Evolutionary conservation across 2,329 filamentous ascomycete genomes (phyloP), one percentile per base, ranked within the genome.

Genomic region (Dothidotthia symphoricarpi): DNA sequence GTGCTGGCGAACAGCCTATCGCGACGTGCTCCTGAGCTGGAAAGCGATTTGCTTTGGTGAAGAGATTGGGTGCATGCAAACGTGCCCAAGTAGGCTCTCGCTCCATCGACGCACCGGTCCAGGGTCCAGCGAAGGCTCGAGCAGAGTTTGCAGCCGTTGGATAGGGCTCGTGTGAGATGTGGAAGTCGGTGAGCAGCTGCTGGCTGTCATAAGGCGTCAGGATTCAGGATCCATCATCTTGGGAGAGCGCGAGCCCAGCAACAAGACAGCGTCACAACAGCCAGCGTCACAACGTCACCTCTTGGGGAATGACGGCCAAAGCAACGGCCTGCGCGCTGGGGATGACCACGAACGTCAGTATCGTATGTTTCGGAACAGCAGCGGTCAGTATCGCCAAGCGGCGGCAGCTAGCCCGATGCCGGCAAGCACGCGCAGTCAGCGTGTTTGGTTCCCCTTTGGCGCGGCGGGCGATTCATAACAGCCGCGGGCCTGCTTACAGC

Each of bases 111-210:
- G 25, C 12, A 15, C 17, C 19, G 19, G 10, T 6, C 24, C 28
- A 25, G 28, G 9, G 34, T 12, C 17, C 26, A 15, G 39, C 39
- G 33, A 42, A 24, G 19, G 13, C 14, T 12, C 14, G 22, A 26
- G 19, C 17, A 14, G 24, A 6, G 16, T 31, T 17, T 14, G 30
- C 24, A 16, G 17, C 22, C 13, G 30, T 38, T 11, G 38, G 34
- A 34, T 22, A 31, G 36, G 33, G 35, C 11, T n/a, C n/a, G n/a
- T n/a, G n/a, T 30, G 30, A 34, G 28, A 30, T 16, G 24, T 17
- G 34, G 34, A 39, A 51, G 53, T 55, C 52, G 54, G 54, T 56
- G 54, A 57, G 47, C 47, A 31, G 26, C 19, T 22, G 19, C 9
- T 36, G 38, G 31, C 41, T 45, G 37, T 40, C 39, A 41, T 35